Evolutionary conservation across 352 stramenopile genomes (phyloP).

Genomic region (Phytophthora hibernalis): DNA sequence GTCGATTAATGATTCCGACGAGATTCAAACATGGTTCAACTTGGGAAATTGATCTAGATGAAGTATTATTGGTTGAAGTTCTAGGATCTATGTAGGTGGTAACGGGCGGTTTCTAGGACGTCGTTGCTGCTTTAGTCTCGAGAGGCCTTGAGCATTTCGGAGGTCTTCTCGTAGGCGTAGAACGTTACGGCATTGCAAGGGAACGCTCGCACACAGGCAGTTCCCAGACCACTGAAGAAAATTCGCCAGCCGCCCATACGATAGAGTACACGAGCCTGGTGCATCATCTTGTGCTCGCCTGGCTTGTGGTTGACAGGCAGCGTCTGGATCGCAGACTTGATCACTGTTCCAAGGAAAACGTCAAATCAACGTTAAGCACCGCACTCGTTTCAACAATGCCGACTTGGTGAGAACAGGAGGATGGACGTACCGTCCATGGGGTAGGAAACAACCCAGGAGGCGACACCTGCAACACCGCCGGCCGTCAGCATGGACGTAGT

Average conservation of each 20-base stretch:
- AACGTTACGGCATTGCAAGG: conserved; percentile 89
- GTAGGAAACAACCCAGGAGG: conserved; percentile 85
- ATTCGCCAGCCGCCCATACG: conserved; percentile 66
- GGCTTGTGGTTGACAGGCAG: conserved; percentile 59
- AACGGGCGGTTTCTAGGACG: conserved; percentile 3
- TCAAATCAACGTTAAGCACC: background rate
- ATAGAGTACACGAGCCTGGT: conserved; percentile 75
- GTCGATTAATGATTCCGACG: background rate
- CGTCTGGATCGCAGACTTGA: conserved; percentile 90
- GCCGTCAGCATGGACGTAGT: conserved; percentile 85
- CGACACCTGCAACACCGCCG: conserved; percentile 76
- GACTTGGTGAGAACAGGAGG: background rate
- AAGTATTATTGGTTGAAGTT: conserved; percentile 25
- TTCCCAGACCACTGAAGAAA: conserved; percentile 82
- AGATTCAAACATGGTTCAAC: conserved; percentile 31
- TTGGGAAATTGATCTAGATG: conserved; percentile 3
- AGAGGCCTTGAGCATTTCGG: conserved; percentile 62
- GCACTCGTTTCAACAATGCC: background rate
- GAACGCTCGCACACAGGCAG: conserved; percentile 82
- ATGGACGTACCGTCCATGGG: conserved; percentile 72
- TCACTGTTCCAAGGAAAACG: conserved; percentile 44
- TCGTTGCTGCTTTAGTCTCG: conserved; percentile 15
- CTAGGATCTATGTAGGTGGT: conserved; percentile 18
- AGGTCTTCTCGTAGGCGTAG: conserved; percentile 85
- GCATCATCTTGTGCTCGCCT: conserved; percentile 74